Base-by-base conservation (phyloP, 495 filamentous ascomycete genomes). In the Aspergillus avenaceus region DNA sequence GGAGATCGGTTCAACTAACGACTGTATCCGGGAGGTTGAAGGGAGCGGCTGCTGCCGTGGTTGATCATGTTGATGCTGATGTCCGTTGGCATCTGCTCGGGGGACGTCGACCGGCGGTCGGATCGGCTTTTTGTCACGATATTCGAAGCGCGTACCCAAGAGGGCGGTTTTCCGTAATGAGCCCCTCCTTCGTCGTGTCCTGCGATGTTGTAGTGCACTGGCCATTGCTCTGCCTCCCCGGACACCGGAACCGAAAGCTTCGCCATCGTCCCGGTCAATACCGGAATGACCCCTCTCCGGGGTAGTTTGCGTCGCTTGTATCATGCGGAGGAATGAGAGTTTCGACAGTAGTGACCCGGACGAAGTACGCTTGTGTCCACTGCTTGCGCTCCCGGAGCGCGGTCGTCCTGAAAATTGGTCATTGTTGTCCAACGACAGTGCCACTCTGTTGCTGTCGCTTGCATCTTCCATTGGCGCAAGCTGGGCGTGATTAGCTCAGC, bases 111-210 rank as follows among this genome's bases (percentile, higher is more conserved):
- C 43, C 13, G 55, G 48, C 31, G 58, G 61, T 32, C 53, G 62
- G 37, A 48, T 47, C 24, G 50, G 47, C 50, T 71, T 82, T 61
- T 82, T 83, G 45, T 73, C 70, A 24, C 68, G 69, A 26, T 58
- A 62, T 36, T 76, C 72, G 9, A 74, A 53, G 14, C 86, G 80
- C 38, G 86, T 81, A 5, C 87, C 87, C 7, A 92, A 73, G 8
- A 92, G 68, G 21, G 88, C 89, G 3, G 88, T 87, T 56, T 92
- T 93, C 34, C 88, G 75, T 47, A 92, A 67, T 5, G 88, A 91
- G 5, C 88, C 86, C 53, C 86, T 84, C 36, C 91, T 84, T 49
- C 84, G 82, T 21, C 90, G 79, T 8, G 84, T 86, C 41, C 65
- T 71, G 29, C 81, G 78, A 50, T 87, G 83, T 52, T 85, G 80